Percentiles rank a stretch among this genome's conserved stretches.
These are phyloP conservation scores for Huntiella omanensis DNA, from an alignment of 2,329 filamentous ascomycete genomes.

Conservation along the genomic window DNA sequence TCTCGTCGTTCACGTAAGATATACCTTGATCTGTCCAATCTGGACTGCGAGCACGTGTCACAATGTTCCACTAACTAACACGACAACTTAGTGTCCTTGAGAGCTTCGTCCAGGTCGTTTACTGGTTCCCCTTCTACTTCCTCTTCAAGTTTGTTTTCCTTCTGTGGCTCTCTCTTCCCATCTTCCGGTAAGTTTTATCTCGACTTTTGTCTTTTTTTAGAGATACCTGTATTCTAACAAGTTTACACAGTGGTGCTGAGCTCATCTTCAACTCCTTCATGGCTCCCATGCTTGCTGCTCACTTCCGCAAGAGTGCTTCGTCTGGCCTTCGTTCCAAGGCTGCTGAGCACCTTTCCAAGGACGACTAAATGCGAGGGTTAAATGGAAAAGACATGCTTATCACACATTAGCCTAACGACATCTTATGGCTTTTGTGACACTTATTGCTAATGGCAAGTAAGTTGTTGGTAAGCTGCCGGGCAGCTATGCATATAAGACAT, in stretches of 20 bases:
- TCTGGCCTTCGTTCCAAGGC: conserved; percentile 69
- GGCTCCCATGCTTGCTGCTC: conserved; percentile 75
- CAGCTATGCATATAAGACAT: neutral
- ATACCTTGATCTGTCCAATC: neutral
- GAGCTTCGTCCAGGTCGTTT: conserved; percentile 66
- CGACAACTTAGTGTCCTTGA: conserved; percentile 42
- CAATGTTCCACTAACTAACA: conserved; percentile 10
- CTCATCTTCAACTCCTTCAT: conserved; percentile 93
- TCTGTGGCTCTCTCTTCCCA: conserved; percentile 91
- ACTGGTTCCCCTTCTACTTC: conserved; percentile 98
- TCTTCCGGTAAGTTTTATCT: conserved; percentile 54
- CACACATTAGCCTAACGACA: neutral
- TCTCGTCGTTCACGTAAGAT: conserved; percentile 54
- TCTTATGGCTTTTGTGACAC: neutral
- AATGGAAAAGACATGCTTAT: neutral
- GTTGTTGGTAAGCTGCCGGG: neutral
- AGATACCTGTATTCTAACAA: conserved; percentile 3
- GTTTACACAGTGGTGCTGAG: conserved; percentile 59
- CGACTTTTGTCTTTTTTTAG: conserved; percentile 12
- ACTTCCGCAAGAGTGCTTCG: conserved; percentile 62
- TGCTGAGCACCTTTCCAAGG: conserved; percentile 56
- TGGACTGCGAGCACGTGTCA: conserved; percentile 9
- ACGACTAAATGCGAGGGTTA: conserved; percentile 30
- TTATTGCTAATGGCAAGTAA: neutral
- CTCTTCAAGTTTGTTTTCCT: conserved; percentile 98